Evolutionary conservation across 2,329 filamentous ascomycete species (phyloP), one percentile per base, ranked within the genome.

Genomic region (Gyromitra esculenta): DNA sequence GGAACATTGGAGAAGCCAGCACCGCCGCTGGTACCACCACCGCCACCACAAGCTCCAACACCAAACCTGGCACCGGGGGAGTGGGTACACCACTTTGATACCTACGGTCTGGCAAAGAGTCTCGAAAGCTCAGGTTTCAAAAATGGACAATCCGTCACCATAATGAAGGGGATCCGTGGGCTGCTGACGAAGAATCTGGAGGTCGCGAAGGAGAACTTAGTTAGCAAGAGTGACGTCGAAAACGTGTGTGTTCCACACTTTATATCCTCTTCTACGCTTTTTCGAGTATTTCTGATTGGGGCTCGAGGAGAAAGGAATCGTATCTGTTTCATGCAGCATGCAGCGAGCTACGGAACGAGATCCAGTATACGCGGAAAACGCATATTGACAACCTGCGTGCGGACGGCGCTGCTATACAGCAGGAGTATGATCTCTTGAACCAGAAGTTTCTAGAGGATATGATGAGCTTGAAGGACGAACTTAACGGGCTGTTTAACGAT

Each of bases 401-500:
- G 79, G 92, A 97, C 82, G 88, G 96, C 52, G 93, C 91, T 2
- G 90, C 94, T 63, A 84, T 99, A 79, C 94, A 97, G 85, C 94
- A 97, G 83, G 96, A 98, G 83, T 90, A 94, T n/a, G 96, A 99
- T 83, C 97, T 97, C 18, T 83, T 97, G 70, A 90, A 89, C 71
- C 96, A 98, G 85, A 89, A 91, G 62, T 86, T 97, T 75, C 92
- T 90, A 43, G 94, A 97, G 83, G 94, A 98, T 82, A 87, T 94
- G 35, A 85, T 90, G 71, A 91, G 89, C 43, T 85, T 98, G 75
- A 96, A 93, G 81, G 95, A 99, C 82, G 93, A 94, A 71, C 87
- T 98, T n/a, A 93, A 94, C 82, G 95, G 93, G 73, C 91, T 97
- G 87, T 97, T 98, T 83, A 95, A 98, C 82, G 95, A 99, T 82